Evolutionary conservation across 768 basidiomycete genomes (phyloP), one percentile per base, ranked within the genome.

Genomic region (Lyophyllum shimeji): DNA sequence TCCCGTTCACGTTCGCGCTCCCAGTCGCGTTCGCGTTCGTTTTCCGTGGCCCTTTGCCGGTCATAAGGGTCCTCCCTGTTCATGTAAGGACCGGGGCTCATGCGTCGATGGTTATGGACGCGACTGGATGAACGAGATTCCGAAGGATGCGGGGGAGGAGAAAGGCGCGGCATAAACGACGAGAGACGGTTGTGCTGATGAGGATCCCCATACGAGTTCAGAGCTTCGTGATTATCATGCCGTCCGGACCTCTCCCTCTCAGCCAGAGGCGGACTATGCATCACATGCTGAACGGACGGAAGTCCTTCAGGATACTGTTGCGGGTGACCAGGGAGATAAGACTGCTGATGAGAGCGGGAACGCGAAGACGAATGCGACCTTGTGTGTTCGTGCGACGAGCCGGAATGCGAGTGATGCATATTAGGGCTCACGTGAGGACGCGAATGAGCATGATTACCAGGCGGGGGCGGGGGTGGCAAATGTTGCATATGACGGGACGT

Each of bases 31-130:
- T 67, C 72, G 45, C 75, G 70, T 31, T 76, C 75, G 29, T 46
- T 58, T 27, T 79, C 76, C 39, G 65, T 64, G 50, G 79, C 74
- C 50, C 74, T 73, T 49, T 76, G 76, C 55, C 75, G 76, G n/a
- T 81, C 79, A 51, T 76, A 74, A 54, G 80, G 74, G 27, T 83
- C 81, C 21, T 83, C 77, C 55, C 80, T 72, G 63, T 78, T 80
- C 46, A 86, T 75, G 61, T 78, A 82, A 23, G 82, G 75, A 2
- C 77, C 85, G 39, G 86, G 85, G 7, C 85, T 86, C 62, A 85
- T 65, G 52, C 85, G 84, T 68, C 87, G 87, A 69, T 89, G 87
- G 57, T 76, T 76, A 67, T 89, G 89, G 46, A 78, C 68, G 63
- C 80, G 79, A 57, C 71, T 58, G 52, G 73, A 66, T 57, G 72